Base-by-base conservation (phyloP, 192 early-diverging fungal genomes). In the Coemansia sp. region DNA sequence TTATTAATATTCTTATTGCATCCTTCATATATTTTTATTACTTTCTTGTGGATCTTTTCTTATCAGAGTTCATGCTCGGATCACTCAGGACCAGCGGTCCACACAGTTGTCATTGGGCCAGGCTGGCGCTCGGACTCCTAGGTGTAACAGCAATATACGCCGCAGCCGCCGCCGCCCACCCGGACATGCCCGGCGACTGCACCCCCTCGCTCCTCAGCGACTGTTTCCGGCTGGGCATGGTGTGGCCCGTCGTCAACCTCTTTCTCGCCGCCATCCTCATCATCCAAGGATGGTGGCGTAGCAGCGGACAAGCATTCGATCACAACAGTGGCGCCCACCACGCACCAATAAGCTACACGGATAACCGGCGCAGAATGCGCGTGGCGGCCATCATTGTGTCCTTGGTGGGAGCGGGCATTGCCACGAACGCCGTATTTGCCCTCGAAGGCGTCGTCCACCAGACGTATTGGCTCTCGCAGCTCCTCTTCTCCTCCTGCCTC, bases 181-280 rank as follows among this genome's bases (percentile, higher is more conserved):
- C 24, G 24, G 24, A 27, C 24, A 27, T 27, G 24, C 24, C 24
- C 24, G 24, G 24, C 24, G 24, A 27, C 24, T 27, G 24, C 24
- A 27, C 24, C 24, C 24, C 24, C 24, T 27, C 24, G 24, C 40
- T 42, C 40, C 40, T 17, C 57, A 71, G 56, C 66, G 78, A 80
- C 54, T 80, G 78, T 31, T 59, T 67, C 44, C 78, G 78, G 11
- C 67, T 80, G 17, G 78, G 78, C 19, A 50, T 75, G 24, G 50
- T 37, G 6, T 80, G 78, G 78, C 73, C 78, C 5, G n/a, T 40
- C 1, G 51, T 36, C 9, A 72, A 80, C 62, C 16, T 40, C 0
- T 40, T 11, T 19, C 41, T 54, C 10, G 24, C 33, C 19, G n/a
- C 6, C 8, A 21, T 48, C n/a, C 46, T 48, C 9, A 19, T 21